Conservation (phyloP, 441 rosid species). For the Sinapis alba region DNA sequence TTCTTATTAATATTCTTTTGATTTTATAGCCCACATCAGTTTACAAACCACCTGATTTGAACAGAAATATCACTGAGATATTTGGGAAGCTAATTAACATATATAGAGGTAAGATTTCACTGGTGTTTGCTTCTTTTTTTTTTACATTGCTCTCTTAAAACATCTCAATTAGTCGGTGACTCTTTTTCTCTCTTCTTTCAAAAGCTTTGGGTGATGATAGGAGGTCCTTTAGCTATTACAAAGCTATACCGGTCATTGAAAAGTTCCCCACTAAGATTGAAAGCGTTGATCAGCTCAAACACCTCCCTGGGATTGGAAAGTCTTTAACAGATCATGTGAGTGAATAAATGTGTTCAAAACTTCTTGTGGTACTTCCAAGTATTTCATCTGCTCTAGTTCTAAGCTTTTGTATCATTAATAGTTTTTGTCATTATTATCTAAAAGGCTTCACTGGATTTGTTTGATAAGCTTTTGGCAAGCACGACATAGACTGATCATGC, state of each 20-base stretch:
- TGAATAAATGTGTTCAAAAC: slow-evolving; percentile 14
- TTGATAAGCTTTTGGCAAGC: slow-evolving; percentile 9
- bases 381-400: neutral
- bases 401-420: neutral
- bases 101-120: slow-evolving; percentile 71
- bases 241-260: slow-evolving; percentile 87
- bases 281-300: slow-evolving; percentile 80
- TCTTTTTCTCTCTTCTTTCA: slow-evolving; percentile 11
- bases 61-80: slow-evolving; percentile 78
- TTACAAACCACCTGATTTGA: slow-evolving; percentile 82
- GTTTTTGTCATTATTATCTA: neutral
- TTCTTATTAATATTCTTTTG: slow-evolving; percentile 31
- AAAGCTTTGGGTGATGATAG: slow-evolving; percentile 95
- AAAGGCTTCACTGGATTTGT: neutral
- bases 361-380: neutral
- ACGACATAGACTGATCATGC: neutral
- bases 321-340: slow-evolving; percentile 95
- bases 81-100: slow-evolving; percentile 89
- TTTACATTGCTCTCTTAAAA: no score
- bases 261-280: slow-evolving; percentile 83
- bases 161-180: neutral
- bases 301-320: slow-evolving; percentile 91
- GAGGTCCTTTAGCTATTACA: slow-evolving; percentile 92
- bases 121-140: neutral
- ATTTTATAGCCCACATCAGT: slow-evolving; percentile 49